phyloP scores from a whole-genome alignment of 164 flowering plant species.

The Tetracentron sinense region DNA sequence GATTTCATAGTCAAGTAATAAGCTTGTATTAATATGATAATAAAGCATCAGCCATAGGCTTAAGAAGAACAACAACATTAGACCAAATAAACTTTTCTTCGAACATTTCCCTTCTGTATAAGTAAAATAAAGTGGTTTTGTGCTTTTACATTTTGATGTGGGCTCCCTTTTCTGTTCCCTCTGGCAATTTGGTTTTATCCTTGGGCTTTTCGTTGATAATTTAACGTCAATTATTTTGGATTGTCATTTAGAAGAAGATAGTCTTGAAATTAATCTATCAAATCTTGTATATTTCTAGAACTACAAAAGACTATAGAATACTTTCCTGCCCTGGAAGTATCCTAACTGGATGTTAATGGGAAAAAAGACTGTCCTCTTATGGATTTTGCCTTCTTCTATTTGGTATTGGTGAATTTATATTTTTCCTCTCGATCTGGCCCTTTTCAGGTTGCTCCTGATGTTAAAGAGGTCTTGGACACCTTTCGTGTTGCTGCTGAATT shows the following conservation, averaged over 20 bases:
- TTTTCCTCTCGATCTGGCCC: not conserved
- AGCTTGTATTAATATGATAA: no score
- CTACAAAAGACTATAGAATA: no score
- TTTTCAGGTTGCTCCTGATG: constrained; percentile 72
- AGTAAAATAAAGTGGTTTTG: not conserved
- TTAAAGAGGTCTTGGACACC: constrained; percentile 92
- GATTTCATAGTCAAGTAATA: no score
- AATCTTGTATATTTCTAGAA: no score
- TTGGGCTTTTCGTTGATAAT: not conserved
- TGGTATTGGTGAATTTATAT: not conserved
- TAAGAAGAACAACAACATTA: no score
- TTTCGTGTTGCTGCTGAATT: constrained; percentile 94
- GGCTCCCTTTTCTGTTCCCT: not conserved
- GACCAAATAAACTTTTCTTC: no score
- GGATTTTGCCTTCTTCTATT: not conserved
- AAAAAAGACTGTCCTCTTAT: not conserved
- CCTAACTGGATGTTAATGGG: not conserved
- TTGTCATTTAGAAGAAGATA: not conserved
- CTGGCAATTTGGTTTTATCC: not conserved
- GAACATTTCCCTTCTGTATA: no score
- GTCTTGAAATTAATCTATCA: not conserved
- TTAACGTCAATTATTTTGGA: not conserved
- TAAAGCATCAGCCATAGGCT: no score
- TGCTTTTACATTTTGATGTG: not conserved
- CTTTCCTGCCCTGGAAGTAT: not conserved